Evolutionary conservation across 257 asterid genomes (phyloP).

Genomic region (Capsicum pubescens): DNA sequence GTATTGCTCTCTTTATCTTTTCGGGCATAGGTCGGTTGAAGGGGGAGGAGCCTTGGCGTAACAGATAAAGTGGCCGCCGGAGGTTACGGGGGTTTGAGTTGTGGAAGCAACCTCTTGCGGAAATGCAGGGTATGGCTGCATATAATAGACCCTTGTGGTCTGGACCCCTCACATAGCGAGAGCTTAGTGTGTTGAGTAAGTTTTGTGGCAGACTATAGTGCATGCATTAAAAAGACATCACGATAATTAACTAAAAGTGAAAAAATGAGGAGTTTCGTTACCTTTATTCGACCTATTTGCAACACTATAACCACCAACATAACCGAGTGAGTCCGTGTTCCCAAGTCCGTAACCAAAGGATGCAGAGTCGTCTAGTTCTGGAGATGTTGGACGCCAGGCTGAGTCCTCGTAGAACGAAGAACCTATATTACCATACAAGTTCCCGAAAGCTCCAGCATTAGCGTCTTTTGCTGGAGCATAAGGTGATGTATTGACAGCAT

Average conservation of each 20-base stretch:
- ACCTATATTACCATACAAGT: conserved; percentile 47
- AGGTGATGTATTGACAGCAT: conserved; percentile 45
- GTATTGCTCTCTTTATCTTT: not conserved
- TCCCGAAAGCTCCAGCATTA: conserved; percentile 53
- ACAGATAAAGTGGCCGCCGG: too few relatives aligned
- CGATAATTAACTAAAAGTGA: not conserved
- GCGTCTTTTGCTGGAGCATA: conserved; percentile 47
- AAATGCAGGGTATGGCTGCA: not conserved
- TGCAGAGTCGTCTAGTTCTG: conserved; percentile 54
- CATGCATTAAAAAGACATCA: not conserved
- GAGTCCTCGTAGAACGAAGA: conserved; percentile 53
- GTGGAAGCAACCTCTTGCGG: too few relatives aligned
- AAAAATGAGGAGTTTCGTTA: conserved; percentile 31
- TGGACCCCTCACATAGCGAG: not conserved
- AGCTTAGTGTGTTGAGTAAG: not conserved
- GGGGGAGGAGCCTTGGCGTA: too few relatives aligned
- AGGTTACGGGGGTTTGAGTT: too few relatives aligned
- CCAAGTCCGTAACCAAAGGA: conserved; percentile 62
- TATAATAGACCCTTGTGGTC: not conserved
- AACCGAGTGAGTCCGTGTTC: conserved; percentile 52
- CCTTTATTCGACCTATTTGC: conserved; percentile 77
- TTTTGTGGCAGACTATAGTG: not conserved
- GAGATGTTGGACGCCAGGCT: conserved; percentile 62
- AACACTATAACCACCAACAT: conserved; percentile 64
- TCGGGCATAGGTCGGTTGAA: not conserved